Evolutionary conservation across 176 grass and related monocot genomes (phyloP).

Genomic region (Microstegium vimineum): DNA sequence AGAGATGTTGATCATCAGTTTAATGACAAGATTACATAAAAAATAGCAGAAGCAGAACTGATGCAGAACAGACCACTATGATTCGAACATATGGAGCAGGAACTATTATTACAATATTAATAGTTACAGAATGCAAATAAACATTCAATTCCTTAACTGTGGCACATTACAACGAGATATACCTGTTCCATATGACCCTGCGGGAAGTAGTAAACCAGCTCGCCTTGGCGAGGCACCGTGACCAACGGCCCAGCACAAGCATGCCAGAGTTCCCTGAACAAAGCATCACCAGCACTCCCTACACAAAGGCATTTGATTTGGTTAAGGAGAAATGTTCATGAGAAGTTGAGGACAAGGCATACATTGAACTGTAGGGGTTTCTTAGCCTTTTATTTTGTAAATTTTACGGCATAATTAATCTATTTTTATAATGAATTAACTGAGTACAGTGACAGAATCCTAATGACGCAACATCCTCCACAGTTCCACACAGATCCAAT

Average conservation of each 20-base stretch:
- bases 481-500: background rate
- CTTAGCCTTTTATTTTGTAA: background rate
- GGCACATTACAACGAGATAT: background rate
- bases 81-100: background rate
- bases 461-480: background rate
- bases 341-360: background rate
- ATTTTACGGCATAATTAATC: background rate
- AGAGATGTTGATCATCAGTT: background rate
- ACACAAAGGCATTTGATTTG: slow-evolving; percentile 15
- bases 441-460: background rate
- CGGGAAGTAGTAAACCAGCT: slow-evolving; percentile 90
- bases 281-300: slow-evolving; percentile 36
- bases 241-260: slow-evolving; percentile 85
- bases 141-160: background rate
- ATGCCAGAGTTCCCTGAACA: slow-evolving; percentile 83
- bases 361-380: background rate
- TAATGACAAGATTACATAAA: slow-evolving; percentile 20
- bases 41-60: background rate
- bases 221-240: slow-evolving; percentile 58
- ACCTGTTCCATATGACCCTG: slow-evolving; percentile 99
- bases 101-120: background rate
- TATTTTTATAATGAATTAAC: background rate
- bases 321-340: background rate
- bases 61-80: background rate
- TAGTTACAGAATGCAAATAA: background rate